Base-by-base conservation (phyloP, 1,139 yeast genomes). In the Suhomyces terraborum region DNA sequence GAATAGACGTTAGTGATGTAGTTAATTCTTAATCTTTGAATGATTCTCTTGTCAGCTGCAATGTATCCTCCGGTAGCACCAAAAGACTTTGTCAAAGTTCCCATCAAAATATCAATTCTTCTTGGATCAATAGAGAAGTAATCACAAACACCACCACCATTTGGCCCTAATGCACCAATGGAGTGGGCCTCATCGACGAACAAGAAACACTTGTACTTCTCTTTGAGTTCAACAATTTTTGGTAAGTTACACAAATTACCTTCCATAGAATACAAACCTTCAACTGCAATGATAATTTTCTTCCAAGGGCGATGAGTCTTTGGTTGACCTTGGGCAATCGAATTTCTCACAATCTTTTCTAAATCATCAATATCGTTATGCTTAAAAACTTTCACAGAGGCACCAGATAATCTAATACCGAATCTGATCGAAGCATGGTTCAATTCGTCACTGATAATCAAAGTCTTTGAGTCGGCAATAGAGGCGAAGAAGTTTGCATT, bases 51-150 rank as follows among this genome's bases (percentile, higher is more conserved):
- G 50, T 76, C 75, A 39, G 85, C 95, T 17, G 96, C 94, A 50
- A 93, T 73, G 61, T 93, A 93, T 36, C 98, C 99, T 58, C 99
- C 99, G 35, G 98, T 89, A 21, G 98, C 98, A 58, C 99, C 98
- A 64, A 93, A 93, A 5, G 97, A 88, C 67, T 93, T 93, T 40
- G 98, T 94, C 45, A 94, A 78, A 7, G 99, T 93, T 37, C 99
- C 99, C 99, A 93, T 93, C 53, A 93, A 69, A 47, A 94, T 69
- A 65, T 93, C 99, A 40, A 93, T 75, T 38, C 80, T 78, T 16
- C 69, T 62, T 28, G 98, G 93, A 50, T 82, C 79, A 42, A 93
- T 79, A 35, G 84, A 84, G 60, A 86, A 93, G 65, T 88, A 88
- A 61, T 94, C 98, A 67, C 98, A 91, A 27, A 93, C 84, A 58